Evolutionary conservation across 352 stramenopile genomes (phyloP).

Genomic region (Pythium insidiosum): DNA sequence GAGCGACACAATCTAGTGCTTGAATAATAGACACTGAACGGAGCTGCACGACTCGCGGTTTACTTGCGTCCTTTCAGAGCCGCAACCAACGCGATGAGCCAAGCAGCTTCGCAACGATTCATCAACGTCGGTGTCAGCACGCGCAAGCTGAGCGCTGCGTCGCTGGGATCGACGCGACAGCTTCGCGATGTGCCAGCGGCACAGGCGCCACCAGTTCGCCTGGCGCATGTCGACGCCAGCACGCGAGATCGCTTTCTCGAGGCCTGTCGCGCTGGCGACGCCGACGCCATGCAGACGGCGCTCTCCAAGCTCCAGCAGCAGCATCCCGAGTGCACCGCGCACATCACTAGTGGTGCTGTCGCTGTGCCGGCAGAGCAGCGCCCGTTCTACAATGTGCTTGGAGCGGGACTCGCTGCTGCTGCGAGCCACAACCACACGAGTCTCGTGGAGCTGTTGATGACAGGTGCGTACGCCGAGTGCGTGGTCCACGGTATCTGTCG

Average conservation of each 20-base stretch:
- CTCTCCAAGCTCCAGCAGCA: constrained; percentile 9
- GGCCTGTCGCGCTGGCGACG: constrained; percentile 7
- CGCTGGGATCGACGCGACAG: too few relatives aligned
- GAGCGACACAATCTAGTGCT: too few relatives aligned
- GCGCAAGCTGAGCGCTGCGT: too few relatives aligned
- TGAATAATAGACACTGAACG: background rate
- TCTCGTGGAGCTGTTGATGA: constrained; percentile 14
- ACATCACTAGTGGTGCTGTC: background rate
- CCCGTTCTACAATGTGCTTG: constrained; percentile 10
- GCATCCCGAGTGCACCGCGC: constrained; percentile 6
- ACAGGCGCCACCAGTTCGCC: too few relatives aligned
- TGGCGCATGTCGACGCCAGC: too few relatives aligned
- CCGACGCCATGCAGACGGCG: constrained; percentile 9
- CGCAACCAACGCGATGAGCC: too few relatives aligned
- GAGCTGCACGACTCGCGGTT: background rate
- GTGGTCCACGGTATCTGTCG: constrained; percentile 11
- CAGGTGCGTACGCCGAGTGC: constrained; percentile 1
- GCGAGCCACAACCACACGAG: constrained; percentile 10
- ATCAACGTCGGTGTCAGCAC: too few relatives aligned
- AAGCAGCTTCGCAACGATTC: too few relatives aligned
- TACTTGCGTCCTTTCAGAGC: too few relatives aligned
- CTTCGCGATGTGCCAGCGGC: too few relatives aligned
- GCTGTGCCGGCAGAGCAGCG: background rate
- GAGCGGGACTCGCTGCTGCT: constrained; percentile 4
- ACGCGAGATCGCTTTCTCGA: too few relatives aligned